Evolutionary conservation across 2,329 filamentous ascomycete species (phyloP), one percentile per base, ranked within the genome.

Genomic region (Onygenales sp.): DNA sequence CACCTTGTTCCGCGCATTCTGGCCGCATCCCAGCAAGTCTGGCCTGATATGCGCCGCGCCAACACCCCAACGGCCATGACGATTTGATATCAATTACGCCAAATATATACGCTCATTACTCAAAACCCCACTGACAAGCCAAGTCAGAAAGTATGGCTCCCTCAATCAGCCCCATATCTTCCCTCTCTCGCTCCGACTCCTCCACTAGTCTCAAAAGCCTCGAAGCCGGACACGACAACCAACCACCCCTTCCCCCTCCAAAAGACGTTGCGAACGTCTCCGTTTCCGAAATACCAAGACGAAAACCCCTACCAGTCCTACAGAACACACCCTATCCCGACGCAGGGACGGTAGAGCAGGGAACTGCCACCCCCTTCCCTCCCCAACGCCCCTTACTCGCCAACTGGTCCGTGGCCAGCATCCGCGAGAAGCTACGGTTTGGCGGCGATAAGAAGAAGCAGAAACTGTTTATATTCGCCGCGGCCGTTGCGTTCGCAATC

Each of bases 291-390:
- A 42, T 56, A 14, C 58, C 58, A 11, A 56, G 48, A 14, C 58
- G 58, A 33, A 59, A 59, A 47, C 58, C 58, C 10, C 51, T 59
- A 17, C 54, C 56, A 32, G n/a, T 45, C 13, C 50, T 42, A 10
- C n/a, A 17, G n/a, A 37, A 31, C 34, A 45, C 44, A 13, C 17
- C 32, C 32, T 42, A 31, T n/a, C 31, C 27, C 6, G n/a, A 51
- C 31, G 44, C 21, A 13, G 21, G 21, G 44, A 31, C 13, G 10
- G 10, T 14, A 14, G 42, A 44, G 14, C 9, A 44, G 14, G n/a
- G 44, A 47, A 32, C 6, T 14, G 34, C 21, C n/a, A 7, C 21
- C 44, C 44, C n/a, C 6, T 39, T 4, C 13, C 21, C 21, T 27
- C 21, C 21, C 3, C 21, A 48, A n/a, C 46, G 36, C 17, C 46